Conservation (phyloP, 306 rosid species). For the Hippophae gyantsensis region DNA sequence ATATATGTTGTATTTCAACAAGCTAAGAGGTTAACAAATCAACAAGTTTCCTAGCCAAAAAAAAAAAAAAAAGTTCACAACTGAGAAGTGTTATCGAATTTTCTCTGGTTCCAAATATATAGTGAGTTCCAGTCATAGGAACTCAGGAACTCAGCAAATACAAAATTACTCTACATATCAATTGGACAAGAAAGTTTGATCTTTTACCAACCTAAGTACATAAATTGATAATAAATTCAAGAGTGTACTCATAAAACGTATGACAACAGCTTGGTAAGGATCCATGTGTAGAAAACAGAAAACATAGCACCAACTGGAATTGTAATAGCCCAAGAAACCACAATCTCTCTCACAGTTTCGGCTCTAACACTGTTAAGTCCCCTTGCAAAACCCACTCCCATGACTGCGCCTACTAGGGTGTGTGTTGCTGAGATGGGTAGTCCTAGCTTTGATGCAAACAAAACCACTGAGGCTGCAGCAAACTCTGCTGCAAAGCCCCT, state of each 20-base stretch:
- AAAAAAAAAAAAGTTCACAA: neutral
- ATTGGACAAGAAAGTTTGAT: neutral
- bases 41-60: too few relatives aligned
- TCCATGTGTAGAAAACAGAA: slow-evolving; percentile 76
- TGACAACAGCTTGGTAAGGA: slow-evolving; percentile 70
- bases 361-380: slow-evolving; percentile 82
- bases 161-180: slow-evolving; percentile 13
- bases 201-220: slow-evolving; percentile 13
- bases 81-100: neutral
- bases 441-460: slow-evolving; percentile 77
- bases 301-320: slow-evolving; percentile 78
- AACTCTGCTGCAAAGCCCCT: slow-evolving; percentile 98
- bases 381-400: slow-evolving; percentile 98
- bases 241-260: slow-evolving; percentile 43
- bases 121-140: slow-evolving; percentile 5
- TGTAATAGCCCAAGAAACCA: slow-evolving; percentile 79
- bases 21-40: too few relatives aligned
- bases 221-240: slow-evolving; percentile 15
- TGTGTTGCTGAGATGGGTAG: slow-evolving; percentile 90
- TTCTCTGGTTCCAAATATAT: neutral
- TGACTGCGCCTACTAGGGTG: slow-evolving; percentile 91
- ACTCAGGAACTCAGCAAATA: slow-evolving; percentile 1
- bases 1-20: too few relatives aligned
- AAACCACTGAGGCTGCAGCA: slow-evolving; percentile 92
- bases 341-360: slow-evolving; percentile 93